phyloP scores from a whole-genome alignment of 768 basidiomycete genomes.

The Collybia mongolica region DNA sequence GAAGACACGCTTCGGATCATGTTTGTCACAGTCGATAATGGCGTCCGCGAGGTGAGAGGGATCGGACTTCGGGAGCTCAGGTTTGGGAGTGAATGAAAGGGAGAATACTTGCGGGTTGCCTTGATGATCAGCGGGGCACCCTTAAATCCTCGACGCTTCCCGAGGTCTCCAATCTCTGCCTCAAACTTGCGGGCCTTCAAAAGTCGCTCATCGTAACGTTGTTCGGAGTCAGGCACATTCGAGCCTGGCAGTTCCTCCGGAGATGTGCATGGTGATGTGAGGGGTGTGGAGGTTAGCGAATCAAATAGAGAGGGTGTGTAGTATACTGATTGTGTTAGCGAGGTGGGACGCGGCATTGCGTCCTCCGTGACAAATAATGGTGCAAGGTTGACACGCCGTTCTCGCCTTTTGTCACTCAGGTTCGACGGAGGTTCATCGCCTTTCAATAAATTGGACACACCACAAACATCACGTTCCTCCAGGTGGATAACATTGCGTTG shows the following conservation, averaged over 20 bases:
- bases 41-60: constrained; percentile 14
- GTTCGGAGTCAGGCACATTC: neutral
- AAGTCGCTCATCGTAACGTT: neutral
- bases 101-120: constrained; percentile 10
- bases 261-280: neutral
- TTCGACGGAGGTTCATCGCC: too few relatives aligned
- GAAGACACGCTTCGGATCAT: constrained; percentile 20
- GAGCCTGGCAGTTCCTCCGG: neutral
- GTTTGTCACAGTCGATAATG: constrained; percentile 20
- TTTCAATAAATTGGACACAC: too few relatives aligned
- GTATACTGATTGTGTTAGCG: neutral
- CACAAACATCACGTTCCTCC: too few relatives aligned
- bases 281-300: neutral
- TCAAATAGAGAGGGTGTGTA: neutral
- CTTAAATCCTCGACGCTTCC: constrained; percentile 29
- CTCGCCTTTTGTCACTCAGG: too few relatives aligned
- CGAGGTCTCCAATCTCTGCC: constrained; percentile 20
- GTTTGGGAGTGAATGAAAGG: constrained; percentile 19
- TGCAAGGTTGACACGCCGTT: too few relatives aligned
- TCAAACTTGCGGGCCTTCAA: neutral
- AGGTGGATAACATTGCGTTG: too few relatives aligned
- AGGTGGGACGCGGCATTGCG: neutral
- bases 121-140: constrained; percentile 23
- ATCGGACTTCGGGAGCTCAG: constrained; percentile 15
- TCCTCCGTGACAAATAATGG: too few relatives aligned